Evolutionary conservation across 1,139 yeast genomes (phyloP), one percentile per base, ranked within the genome.

Genomic region (Pichia sp.): DNA sequence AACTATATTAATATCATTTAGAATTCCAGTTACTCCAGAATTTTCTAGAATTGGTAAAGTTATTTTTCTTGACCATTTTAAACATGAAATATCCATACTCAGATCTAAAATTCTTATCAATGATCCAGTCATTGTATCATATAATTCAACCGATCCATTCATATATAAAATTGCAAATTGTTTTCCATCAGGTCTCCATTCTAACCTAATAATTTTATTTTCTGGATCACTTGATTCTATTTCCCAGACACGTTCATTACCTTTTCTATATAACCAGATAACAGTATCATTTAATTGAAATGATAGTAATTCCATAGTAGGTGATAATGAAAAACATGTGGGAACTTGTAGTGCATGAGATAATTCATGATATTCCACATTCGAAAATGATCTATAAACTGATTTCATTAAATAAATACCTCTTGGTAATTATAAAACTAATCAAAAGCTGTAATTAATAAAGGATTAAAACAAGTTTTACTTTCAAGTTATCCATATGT

Each of bases 241-340:
- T 26, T 78, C 66, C 61, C 75, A 77, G 12, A 76, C 78, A 71
- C 77, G 70, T 35, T 76, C 67, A 9, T 79, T 74, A 52, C 68
- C 74, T 42, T 66, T 62, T 54, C 78, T 70, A 36, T 58, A 60
- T 7, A 60, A 49, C 59, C 60, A 57, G n/a, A 63, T 40, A 2
- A 59, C 56, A 20, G 50, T 51, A 12, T 56, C 54, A 37, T 50
- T 51, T 29, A 57, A 44, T 70, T 76, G 69, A 5, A 74, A 63
- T 5, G 77, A 69, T 24, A 76, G 55, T 24, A 77, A 63, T 52
- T 76, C 76, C 68, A 77, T 70, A 8, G 70, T 65, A 2, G 82
- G 82, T 56, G 79, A 76, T 67, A 78, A 68, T 40, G 69, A 64
- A 41, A 75, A 58, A 47, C 73, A 66, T 42, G 46, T 47, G 26